Base-by-base conservation (phyloP, 177 flowering plant species). In the Vitis hybrid region DNA sequence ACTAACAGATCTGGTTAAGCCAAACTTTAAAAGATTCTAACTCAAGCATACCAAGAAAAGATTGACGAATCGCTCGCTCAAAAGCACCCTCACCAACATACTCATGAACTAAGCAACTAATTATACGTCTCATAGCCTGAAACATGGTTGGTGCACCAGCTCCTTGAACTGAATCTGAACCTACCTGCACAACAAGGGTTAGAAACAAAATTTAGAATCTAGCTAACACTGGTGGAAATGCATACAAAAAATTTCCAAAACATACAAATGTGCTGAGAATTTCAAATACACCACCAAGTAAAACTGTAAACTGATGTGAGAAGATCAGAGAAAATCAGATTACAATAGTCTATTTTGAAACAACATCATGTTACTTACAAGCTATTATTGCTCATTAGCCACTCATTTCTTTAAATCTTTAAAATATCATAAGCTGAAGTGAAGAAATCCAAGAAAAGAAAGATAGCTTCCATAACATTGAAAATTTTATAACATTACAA, bases 81-180 rank as follows among this genome's bases (percentile, higher is more conserved):
- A 84, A 85, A 72, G 82, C 82, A 60, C 82, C 82, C 74, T 91
- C 97, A 65, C 88, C 79, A 65, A 81, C 81, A 70, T 81, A 78
- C 59, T 73, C 77, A 56, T 83, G 70, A 60, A 82, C 81, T 71
- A 89, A 81, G 81, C 87, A 88, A 74, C 82, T 82, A 74, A 70
- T 71, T 65, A 94, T 85, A 32, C 98, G 89, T 84, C 83, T 88
- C 89, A 92, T 94, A 62, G 97, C 97, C 84, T 91, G 95, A 87
- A 94, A 94, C 97, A 94, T 91, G 48, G 97, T 94, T 46, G 97
- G 95, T 67, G 97, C 97, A 70, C 98, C 98, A 46, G 97, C 98
- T 71, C 97, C 98, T 70, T 92, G 97, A 67, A 79, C 68, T 72
- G 98, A 94, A 76, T 79, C 81, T 72, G 98, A 94, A 64, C 98